Conservation (phyloP, 129 eudicot genomes). For the Helianthus tuberosus region DNA sequence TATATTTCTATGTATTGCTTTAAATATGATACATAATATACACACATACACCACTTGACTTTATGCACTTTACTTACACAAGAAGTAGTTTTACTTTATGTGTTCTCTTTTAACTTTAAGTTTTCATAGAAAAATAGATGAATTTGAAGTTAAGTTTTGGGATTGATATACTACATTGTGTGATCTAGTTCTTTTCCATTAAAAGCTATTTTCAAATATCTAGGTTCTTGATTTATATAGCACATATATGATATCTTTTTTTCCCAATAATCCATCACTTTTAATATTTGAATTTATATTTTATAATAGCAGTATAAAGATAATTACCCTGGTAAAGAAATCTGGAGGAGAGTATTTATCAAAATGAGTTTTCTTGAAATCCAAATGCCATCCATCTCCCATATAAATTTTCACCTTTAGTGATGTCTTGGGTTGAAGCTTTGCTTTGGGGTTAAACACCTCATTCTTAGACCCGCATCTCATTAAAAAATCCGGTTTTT, state of each 20-base stretch:
- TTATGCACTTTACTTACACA: conserved; percentile 19
- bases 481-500: conserved; percentile 52
- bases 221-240: background rate
- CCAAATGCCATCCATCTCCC: conserved; percentile 93
- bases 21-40: no score
- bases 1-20: no score
- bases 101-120: conserved; percentile 13
- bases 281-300: no score
- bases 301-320: background rate
- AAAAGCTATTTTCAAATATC: conserved; percentile 6
- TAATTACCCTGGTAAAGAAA: conserved; percentile 72
- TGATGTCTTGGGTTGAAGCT: conserved; percentile 40
- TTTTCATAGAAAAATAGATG: background rate
- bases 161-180: conserved; percentile 2
- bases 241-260: no score
- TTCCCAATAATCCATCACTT: no score
- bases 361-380: conserved; percentile 40
- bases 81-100: conserved; percentile 15
- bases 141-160: background rate
- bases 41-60: background rate
- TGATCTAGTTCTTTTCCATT: background rate
- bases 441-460: conserved; percentile 45
- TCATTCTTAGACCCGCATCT: conserved; percentile 31
- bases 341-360: conserved; percentile 70
- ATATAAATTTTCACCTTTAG: conserved; percentile 67